Conservation (phyloP, 306 rosid genomes). For the Sechiopsis laciniata region DNA sequence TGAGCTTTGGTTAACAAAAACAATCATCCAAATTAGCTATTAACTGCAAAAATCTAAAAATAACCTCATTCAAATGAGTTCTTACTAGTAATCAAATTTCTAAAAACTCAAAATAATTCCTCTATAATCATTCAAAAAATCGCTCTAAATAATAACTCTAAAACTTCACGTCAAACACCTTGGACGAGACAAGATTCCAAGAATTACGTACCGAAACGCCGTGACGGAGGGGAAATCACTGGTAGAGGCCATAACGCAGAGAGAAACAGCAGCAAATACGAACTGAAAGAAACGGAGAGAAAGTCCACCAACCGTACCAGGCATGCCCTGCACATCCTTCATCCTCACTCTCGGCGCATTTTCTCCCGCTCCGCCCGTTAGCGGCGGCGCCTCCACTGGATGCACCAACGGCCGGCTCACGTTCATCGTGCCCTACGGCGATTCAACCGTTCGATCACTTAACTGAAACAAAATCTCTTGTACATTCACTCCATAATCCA, state of each 20-base stretch:
- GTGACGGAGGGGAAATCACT: constrained; percentile 32
- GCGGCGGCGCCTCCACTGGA: constrained; percentile 39
- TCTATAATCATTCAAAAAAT: no score
- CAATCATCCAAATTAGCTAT: no score
- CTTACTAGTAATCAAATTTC: no score
- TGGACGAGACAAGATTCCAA: background rate
- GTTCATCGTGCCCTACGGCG: constrained; percentile 20
- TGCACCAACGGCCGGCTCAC: constrained; percentile 43
- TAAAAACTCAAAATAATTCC: no score
- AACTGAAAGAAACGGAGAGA: constrained; percentile 35
- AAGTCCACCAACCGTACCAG: constrained; percentile 36
- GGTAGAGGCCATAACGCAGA: constrained; percentile 35
- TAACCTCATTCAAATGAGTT: no score
- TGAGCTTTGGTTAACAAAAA: no score
- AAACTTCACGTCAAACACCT: no score
- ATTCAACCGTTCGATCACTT: no score
- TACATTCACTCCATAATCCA: background rate
- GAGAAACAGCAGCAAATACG: constrained; percentile 28
- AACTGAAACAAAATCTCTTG: background rate
- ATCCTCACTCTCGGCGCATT: constrained; percentile 29
- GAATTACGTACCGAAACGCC: constrained; percentile 32
- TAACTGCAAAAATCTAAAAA: no score
- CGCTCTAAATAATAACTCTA: no score
- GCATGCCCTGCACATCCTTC: constrained; percentile 46
- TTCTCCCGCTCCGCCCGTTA: constrained; percentile 24